A percentile compares a stretch with the other conserved stretches of the same genome.
Conservation (phyloP, 495 filamentous ascomycete genomes). For the Neurospora pannonica region DNA sequence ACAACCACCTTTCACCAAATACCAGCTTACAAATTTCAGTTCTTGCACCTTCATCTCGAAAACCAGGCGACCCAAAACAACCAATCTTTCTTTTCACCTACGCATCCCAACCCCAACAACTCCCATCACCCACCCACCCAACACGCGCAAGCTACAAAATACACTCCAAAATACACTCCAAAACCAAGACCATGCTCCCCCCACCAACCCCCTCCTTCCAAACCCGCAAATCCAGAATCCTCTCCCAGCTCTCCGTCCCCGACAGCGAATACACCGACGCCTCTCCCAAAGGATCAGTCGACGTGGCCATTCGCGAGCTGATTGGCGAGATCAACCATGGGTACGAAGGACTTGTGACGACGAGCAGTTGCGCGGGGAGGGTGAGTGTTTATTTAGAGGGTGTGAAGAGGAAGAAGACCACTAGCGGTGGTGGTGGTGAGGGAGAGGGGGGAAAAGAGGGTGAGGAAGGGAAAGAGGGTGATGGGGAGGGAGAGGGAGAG, state of each 20-base stretch:
- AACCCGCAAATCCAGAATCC: constrained; percentile 45
- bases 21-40: neutral
- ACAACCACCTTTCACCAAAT: neutral
- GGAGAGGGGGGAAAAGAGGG: neutral
- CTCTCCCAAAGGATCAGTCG: constrained; percentile 80
- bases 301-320: constrained; percentile 62
- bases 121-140: too few relatives aligned
- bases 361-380: constrained; percentile 82
- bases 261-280: constrained; percentile 61
- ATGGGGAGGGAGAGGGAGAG: constrained; percentile 5
- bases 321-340: constrained; percentile 62
- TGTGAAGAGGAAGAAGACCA: constrained; percentile 24
- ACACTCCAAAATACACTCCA: too few relatives aligned
- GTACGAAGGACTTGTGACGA: constrained; percentile 68
- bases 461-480: constrained; percentile 9
- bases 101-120: neutral
- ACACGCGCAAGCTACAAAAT: too few relatives aligned
- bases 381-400: constrained; percentile 83
- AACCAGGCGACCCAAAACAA: neutral
- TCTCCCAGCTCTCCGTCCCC: constrained; percentile 52
- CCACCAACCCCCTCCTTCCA: constrained; percentile 35
- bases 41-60: neutral
- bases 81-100: too few relatives aligned
- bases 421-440: constrained; percentile 8
- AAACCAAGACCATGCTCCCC: neutral